These are phyloP conservation scores for Picea glauca DNA, from an alignment of 75 land plant species.

Conservation along the genomic window DNA sequence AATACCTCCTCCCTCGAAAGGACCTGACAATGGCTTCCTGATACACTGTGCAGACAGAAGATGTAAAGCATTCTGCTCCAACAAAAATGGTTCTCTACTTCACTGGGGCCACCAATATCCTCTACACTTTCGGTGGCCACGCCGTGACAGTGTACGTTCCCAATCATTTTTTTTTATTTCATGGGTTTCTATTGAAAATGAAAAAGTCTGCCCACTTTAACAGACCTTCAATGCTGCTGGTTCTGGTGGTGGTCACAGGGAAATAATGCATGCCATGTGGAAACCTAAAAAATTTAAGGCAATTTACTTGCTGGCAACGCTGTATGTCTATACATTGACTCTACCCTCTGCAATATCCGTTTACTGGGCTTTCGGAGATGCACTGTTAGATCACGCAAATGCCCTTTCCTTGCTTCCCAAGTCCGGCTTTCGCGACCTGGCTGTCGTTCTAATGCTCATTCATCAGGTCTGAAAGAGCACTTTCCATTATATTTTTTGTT, in stretches of 20 bases:
- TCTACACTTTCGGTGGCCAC: conserved; percentile 97
- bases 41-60: conserved; percentile 38
- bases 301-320: conserved; percentile 55
- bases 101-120: conserved; percentile 94
- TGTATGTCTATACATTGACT: conserved; percentile 66
- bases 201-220: too few species aligned
- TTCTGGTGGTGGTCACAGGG: conserved; percentile 24
- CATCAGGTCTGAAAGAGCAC: conserved; percentile 31
- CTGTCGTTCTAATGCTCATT: conserved; percentile 67
- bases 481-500: not conserved
- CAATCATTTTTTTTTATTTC: not conserved
- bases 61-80: conserved; percentile 73
- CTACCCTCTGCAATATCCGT: conserved; percentile 60
- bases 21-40: too few species aligned
- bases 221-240: not conserved
- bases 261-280: conserved; percentile 81
- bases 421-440: conserved; percentile 40
- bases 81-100: conserved; percentile 74
- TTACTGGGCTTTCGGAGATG: conserved; percentile 74
- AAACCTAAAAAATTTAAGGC: conserved; percentile 68
- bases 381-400: conserved; percentile 49
- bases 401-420: conserved; percentile 61
- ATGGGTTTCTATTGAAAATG: not conserved
- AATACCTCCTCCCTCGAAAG: too few species aligned
- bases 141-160: conserved; percentile 92